Base-by-base conservation (phyloP, 2,329 filamentous ascomycete species). In the Xylaria sp. region DNA sequence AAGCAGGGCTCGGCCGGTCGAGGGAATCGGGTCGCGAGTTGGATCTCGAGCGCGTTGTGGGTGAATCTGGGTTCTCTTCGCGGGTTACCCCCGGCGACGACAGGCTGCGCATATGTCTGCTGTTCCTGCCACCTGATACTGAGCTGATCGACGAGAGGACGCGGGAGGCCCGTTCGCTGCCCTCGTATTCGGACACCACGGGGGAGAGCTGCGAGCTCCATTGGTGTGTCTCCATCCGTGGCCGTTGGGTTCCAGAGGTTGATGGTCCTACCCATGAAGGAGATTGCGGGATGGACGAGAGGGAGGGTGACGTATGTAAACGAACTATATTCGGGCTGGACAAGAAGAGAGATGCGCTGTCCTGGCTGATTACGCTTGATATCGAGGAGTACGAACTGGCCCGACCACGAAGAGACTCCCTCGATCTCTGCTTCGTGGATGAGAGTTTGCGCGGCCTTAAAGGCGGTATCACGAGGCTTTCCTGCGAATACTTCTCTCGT, bases 161-260 rank as follows among this genome's bases (percentile, higher is more conserved):
- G 11, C 77, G 76, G 19, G 81, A 82, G 16, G 71, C 74, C 38
- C 75, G 74, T 26, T 78, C 73, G 64, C 79, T 84, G 34, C 71
- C 75, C 58, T 87, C 84, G 65, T 81, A 82, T 66, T 85, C 84
- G 29, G 84, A 87, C 69, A 80, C 74, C 56, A 87, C 84, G 41
- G 84, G 85, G 38, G 85, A 87, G 39, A 87, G 75, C 69, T 85
- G 83, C 41, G 81, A 81, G 69, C 83, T 85, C 83, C 83, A 86
- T 77, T 82, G 81, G 64, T 85, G 82, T 50, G 78, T 76, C 54
- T 79, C 69, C 76, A 82, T 82, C 62, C 65, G 65, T 58, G 61
- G 50, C 52, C 56, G 55, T 45, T 54, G 62, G 26, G 61, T 55
- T 44, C 50, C 46, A 29, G 56, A 41, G 48, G 39, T 63, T 49